Base-by-base conservation (phyloP, 768 basidiomycete genomes). In the Wakefieldia striispora region DNA sequence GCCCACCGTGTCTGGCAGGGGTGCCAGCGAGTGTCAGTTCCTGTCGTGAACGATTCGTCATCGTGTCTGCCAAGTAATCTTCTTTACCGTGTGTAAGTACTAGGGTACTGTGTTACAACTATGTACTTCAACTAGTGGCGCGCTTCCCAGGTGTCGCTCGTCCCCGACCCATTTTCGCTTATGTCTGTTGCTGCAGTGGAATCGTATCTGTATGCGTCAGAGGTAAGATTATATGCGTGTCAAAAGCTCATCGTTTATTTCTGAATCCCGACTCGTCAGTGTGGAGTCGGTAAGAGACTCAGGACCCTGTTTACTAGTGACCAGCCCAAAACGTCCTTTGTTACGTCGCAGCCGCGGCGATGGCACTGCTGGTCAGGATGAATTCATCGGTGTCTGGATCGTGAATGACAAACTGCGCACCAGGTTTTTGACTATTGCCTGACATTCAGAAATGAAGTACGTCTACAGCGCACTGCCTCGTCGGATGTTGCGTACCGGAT, bases 171-270 rank as follows among this genome's bases (percentile, higher is more conserved):
- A 29, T 29, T 13, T 29, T 27, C 29, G 11, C 29, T 4, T 12
- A 57, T 57, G 56, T 57, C 56, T n/a, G n/a, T n/a, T n/a, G n/a
- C n/a, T n/a, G 43, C 43, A 37, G 56, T 57, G 9, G 56, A 57
- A 27, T 49, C 47, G 10, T 29, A 29, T 41, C 35, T n/a, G n/a
- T n/a, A n/a, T n/a, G n/a, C n/a, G n/a, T n/a, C n/a, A n/a, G n/a
- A 57, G 44, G 55, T 46, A 38, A 49, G 41, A 13, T 41, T 33
- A 29, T 2, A 1, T 29, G 11, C 29, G 29, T 13, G 29, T 29
- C 13, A 12, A 4, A 2, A 29, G 29, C 35, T 4, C 4, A 29
- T 4, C 13, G 13, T n/a, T n/a, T 10, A 29, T 12, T 13, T 2
- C 29, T 29, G 11, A 29, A 29, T 29, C 29, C 13, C 29, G 29